Percentiles rank a stretch among this genome's conserved stretches.
These are phyloP conservation scores for Mortierella sp. DNA, from an alignment of 371 early-diverging fungal genomes.

Conservation along the genomic window DNA sequence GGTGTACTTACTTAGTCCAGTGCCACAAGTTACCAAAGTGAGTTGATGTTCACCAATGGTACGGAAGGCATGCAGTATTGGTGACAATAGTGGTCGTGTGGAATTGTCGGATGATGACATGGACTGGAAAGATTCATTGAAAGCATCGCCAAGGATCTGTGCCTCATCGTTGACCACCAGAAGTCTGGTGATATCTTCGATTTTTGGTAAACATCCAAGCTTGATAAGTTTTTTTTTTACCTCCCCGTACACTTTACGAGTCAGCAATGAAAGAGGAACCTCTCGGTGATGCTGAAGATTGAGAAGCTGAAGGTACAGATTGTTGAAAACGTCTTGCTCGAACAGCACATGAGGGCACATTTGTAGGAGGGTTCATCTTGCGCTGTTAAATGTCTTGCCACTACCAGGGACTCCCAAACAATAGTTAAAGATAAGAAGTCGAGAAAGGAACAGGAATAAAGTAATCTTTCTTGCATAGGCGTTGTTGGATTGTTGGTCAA, in stretches of 20 bases:
- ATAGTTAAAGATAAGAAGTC: conserved; percentile 22
- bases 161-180: conserved; percentile 31
- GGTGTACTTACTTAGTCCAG: conserved; percentile 7
- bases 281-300: conserved; percentile 14
- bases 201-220: conserved; percentile 19
- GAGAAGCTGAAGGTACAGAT: conserved; percentile 5
- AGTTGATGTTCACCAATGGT: conserved; percentile 10
- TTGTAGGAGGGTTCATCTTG: too few species aligned
- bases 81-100: background rate
- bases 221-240: conserved; percentile 6
- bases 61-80: background rate
- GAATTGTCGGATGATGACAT: conserved; percentile 17
- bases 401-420: conserved; percentile 14
- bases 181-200: too few species aligned
- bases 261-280: background rate
- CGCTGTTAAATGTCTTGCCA: conserved; percentile 14
- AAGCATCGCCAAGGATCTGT: conserved; percentile 24
- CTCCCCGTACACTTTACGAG: conserved; percentile 15
- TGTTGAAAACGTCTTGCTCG: too few species aligned
- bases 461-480: conserved; percentile 20
- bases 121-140: conserved; percentile 30
- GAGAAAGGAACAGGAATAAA: conserved; percentile 22
- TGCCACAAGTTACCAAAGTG: conserved; percentile 22
- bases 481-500: conserved; percentile 16
- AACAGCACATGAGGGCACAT: too few species aligned